Conservation (phyloP, 1,284 basidiomycete genomes). For the Vanrija sp. region DNA sequence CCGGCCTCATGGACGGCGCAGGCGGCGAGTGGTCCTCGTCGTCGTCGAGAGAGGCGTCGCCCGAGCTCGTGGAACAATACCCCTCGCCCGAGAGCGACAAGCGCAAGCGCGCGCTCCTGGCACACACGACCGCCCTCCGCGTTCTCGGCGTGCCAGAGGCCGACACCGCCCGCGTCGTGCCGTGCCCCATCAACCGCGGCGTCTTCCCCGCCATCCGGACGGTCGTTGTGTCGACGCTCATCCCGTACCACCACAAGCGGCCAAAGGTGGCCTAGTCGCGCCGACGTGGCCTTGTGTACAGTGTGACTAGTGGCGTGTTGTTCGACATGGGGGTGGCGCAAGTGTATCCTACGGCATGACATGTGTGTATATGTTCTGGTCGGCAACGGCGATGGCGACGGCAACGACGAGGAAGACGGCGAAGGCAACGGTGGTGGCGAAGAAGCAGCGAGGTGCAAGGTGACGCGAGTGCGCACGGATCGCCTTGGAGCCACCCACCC, state of each 20-base stretch:
- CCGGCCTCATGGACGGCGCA: neutral
- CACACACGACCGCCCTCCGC: neutral
- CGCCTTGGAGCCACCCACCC: no score
- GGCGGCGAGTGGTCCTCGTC: neutral
- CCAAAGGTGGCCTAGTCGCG: no score
- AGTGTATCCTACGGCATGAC: no score
- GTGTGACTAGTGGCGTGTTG: no score
- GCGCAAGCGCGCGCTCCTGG: constrained; percentile 11
- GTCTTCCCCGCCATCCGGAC: constrained; percentile 4
- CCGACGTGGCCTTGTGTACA: no score
- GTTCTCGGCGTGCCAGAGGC: neutral
- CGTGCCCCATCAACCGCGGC: constrained; percentile 5
- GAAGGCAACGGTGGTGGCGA: no score
- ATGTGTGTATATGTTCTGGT: no score
- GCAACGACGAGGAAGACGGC: no score
- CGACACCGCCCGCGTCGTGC: neutral
- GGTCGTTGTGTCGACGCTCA: constrained; percentile 1
- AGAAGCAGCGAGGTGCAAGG: no score
- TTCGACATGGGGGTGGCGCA: no score
- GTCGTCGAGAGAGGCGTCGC: neutral
- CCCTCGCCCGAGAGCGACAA: constrained; percentile 1
- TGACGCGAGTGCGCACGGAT: no score
- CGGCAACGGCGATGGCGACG: no score
- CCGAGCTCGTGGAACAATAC: neutral
- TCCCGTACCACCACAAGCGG: constrained; percentile 5